A percentile compares a stretch with the other conserved stretches of the same genome.
These are phyloP conservation scores for Aspergillus pseudonomiae DNA, from an alignment of 2,329 filamentous ascomycete genomes.

Conservation along the genomic window DNA sequence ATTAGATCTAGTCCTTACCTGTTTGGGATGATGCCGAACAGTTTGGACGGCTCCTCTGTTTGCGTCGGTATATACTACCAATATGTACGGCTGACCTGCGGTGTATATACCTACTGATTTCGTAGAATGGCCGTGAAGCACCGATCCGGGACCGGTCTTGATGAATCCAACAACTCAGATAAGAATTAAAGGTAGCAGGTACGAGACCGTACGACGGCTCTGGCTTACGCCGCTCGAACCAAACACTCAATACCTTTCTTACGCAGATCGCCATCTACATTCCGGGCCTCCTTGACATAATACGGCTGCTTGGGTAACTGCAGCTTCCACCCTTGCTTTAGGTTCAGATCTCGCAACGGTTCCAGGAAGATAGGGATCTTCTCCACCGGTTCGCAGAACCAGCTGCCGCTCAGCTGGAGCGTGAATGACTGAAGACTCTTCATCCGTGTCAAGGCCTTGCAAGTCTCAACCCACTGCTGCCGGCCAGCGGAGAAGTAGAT, in stretches of 20 bases:
- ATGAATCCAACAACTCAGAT: not conserved
- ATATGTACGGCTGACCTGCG: not conserved
- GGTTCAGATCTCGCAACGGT: constrained; percentile 32
- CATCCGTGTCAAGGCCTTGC: constrained; percentile 30
- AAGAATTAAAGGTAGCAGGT: not conserved
- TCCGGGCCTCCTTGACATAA: constrained; percentile 34
- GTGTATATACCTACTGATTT: not conserved
- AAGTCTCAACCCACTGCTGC: constrained; percentile 42
- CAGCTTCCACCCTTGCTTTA: constrained; percentile 33
- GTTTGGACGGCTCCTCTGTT: not conserved
- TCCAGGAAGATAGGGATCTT: constrained; percentile 40
- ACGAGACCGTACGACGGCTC: not conserved
- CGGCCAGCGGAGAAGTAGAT: constrained; percentile 42
- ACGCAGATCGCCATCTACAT: constrained; percentile 33
- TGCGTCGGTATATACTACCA: too few species aligned
- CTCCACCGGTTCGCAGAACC: constrained; percentile 42
- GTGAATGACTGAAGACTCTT: constrained; percentile 33
- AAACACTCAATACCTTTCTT: constrained; percentile 38
- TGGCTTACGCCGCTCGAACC: constrained; percentile 22
- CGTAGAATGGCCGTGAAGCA: not conserved
- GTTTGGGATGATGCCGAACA: not conserved
- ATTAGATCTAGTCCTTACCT: not conserved
- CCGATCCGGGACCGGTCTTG: not conserved
- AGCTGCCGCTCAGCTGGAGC: constrained; percentile 35
- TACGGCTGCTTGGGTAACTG: constrained; percentile 38